Evolutionary conservation across 495 filamentous ascomycete species (phyloP).

Genomic region (Tuber indicum): DNA sequence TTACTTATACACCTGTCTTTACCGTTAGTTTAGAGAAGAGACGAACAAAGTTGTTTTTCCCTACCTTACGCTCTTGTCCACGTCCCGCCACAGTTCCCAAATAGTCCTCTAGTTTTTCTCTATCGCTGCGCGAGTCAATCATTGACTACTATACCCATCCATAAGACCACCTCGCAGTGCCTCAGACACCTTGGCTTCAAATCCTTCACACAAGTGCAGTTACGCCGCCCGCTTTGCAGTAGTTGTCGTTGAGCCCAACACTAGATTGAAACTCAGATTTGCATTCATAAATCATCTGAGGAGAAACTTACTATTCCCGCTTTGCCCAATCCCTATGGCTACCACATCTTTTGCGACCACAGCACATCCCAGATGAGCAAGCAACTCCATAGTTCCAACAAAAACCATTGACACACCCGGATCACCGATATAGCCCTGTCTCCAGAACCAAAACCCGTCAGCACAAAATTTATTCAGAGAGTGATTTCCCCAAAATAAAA

Average conservation of each 20-base stretch:
- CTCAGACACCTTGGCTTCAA: constrained; percentile 86
- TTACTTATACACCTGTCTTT: too few species aligned
- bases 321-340: constrained; percentile 68
- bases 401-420: constrained; percentile 70
- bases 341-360: constrained; percentile 57
- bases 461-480: neutral
- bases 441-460: constrained; percentile 48
- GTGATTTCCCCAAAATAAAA: neutral
- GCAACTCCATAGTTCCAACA: constrained; percentile 59
- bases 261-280: constrained; percentile 15
- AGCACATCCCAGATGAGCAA: constrained; percentile 52
- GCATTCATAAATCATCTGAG: neutral
- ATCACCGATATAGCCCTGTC: constrained; percentile 82
- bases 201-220: constrained; percentile 79
- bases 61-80: too few species aligned
- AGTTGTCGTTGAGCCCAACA: constrained; percentile 72
- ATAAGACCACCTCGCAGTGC: constrained; percentile 43
- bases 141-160: too few species aligned
- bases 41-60: too few species aligned
- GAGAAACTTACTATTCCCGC: constrained; percentile 53
- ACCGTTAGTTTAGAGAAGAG: too few species aligned
- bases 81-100: too few species aligned
- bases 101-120: too few species aligned
- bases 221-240: constrained; percentile 68
- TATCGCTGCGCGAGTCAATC: too few species aligned